Base-by-base conservation (phyloP, 768 basidiomycete genomes). In the Flagelloscypha sp. region DNA sequence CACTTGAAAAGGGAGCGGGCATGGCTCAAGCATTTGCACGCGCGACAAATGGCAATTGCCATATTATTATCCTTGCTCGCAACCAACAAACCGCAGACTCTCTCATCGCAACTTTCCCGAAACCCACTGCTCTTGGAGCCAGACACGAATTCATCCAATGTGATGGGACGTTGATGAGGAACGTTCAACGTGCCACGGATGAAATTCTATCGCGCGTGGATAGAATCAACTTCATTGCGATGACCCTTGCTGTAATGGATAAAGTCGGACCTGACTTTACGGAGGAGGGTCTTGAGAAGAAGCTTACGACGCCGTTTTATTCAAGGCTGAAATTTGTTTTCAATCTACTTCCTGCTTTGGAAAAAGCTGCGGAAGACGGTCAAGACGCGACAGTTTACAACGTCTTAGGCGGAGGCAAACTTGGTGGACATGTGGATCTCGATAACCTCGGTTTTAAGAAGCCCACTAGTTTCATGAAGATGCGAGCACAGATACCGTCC, bases 31-130 rank as follows among this genome's bases (percentile, higher is more conserved):
- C 52, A 7, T 56, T 63, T 37, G 58, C 58, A 5, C 47, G 47
- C 11, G 46, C 56, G 46, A 53, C 57, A 10, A 49, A 57, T 23
- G 59, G 61, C 20, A 51, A 54, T 38, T 48, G 53, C 19, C 56
- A 63, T 40, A 62, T 63, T 47, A 48, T 63, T 30, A 37, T 63
- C 39, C 44, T 54, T 28, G 60, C 60, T 4, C 56, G 57, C 30
- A 61, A 58, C 46, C 46, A 52, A 30, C 38, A 40, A 19, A 54
- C 58, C 11, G 60, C 57, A 2, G 44, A 58, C 24, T 18, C 34
- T 18, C 46, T 55, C 47, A 52, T 63, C 43, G 51, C 51, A 4
- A 28, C 30, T 7, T 41, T 61, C 41, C 54, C 54, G 12, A 47
- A 45, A 30, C 47, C 49, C 32, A 36, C 28, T 9, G 17, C 37